These are phyloP conservation scores for Austropuccinia psidii DNA, from an alignment of 1,284 basidiomycete genomes.

Conservation along the genomic window DNA sequence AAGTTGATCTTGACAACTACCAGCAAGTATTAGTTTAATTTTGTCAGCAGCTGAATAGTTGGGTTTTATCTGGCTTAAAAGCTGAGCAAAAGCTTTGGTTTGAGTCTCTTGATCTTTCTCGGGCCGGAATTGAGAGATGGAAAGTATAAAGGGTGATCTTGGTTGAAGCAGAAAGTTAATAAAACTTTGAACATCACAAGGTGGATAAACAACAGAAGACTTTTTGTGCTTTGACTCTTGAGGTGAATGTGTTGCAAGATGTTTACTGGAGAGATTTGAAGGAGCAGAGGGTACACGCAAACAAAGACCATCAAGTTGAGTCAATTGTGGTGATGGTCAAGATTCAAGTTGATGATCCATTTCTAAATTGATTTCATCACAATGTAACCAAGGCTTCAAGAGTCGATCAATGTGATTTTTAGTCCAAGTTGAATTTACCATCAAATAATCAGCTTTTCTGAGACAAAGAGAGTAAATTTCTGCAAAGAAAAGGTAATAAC, in stretches of 20 bases:
- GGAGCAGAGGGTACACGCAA: slow-evolving; percentile 78
- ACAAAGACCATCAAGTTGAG: slow-evolving; percentile 39
- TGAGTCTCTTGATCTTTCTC: slow-evolving; percentile 91
- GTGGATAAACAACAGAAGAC: neutral
- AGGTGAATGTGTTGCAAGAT: neutral
- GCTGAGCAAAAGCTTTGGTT: slow-evolving; percentile 59
- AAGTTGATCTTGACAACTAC: slow-evolving; percentile 67
- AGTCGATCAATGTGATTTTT: slow-evolving; percentile 70
- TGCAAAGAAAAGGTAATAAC: slow-evolving; percentile 86
- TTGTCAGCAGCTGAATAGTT: slow-evolving; percentile 38
- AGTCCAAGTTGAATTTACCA: slow-evolving; percentile 97
- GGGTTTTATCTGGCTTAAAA: slow-evolving; percentile 51
- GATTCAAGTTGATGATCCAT: too few relatives aligned
- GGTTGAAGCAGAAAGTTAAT: neutral
- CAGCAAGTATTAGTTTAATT: slow-evolving; percentile 65
- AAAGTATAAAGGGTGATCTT: neutral
- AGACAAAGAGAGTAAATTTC: slow-evolving; percentile 70
- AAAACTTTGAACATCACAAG: neutral
- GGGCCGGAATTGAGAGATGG: slow-evolving; percentile 54
- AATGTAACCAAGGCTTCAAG: slow-evolving; percentile 46
- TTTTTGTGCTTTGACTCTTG: neutral
- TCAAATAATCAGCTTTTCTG: slow-evolving; percentile 60
- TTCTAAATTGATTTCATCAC: neutral
- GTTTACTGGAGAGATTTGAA: too few relatives aligned
- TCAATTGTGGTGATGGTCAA: neutral